A percentile compares a stretch with the other conserved stretches of the same genome.
These are phyloP conservation scores for Phlegmacium glaucopus DNA, from an alignment of 768 basidiomycete species.

Conservation along the genomic window DNA sequence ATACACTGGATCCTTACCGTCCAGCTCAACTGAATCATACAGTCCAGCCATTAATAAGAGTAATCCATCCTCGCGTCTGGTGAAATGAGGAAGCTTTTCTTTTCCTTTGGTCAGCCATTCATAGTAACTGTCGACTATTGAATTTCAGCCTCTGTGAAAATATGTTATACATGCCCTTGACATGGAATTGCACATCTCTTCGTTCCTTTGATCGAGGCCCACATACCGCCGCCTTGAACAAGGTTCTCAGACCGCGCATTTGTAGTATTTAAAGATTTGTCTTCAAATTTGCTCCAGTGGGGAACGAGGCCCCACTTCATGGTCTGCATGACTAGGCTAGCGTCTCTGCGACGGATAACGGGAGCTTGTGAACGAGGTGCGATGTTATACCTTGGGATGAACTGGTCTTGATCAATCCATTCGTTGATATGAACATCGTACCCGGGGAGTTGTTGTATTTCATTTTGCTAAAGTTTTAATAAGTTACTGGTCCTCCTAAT, in stretches of 20 bases:
- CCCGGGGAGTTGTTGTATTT: constrained; percentile 42
- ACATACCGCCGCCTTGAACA: constrained; percentile 73
- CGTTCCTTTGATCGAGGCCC: constrained; percentile 76
- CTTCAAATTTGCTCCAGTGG: constrained; percentile 76
- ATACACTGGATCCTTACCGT: constrained; percentile 40
- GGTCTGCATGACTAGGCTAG: constrained; percentile 59
- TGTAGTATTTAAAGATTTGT: constrained; percentile 73
- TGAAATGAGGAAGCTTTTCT: constrained; percentile 78
- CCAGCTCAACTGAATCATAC: constrained; percentile 70
- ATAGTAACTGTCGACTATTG: constrained; percentile 60
- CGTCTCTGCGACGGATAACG: constrained; percentile 54
- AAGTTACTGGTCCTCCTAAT: not conserved
- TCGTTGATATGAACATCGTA: constrained; percentile 46
- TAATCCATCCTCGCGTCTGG: constrained; percentile 57
- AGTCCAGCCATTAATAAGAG: constrained; percentile 87
- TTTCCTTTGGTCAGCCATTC: constrained; percentile 91
- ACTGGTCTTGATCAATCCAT: constrained; percentile 60
- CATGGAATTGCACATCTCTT: constrained; percentile 85
- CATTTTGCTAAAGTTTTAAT: constrained; percentile 26
- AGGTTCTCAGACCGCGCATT: constrained; percentile 89
- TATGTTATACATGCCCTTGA: constrained; percentile 30
- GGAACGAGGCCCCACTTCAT: constrained; percentile 93
- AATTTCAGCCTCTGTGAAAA: not conserved
- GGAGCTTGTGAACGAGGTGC: constrained; percentile 80
- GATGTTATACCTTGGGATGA: constrained; percentile 73